phyloP scores from a whole-genome alignment of 2,329 filamentous ascomycete genomes.

The Ophiobolus disseminans region DNA sequence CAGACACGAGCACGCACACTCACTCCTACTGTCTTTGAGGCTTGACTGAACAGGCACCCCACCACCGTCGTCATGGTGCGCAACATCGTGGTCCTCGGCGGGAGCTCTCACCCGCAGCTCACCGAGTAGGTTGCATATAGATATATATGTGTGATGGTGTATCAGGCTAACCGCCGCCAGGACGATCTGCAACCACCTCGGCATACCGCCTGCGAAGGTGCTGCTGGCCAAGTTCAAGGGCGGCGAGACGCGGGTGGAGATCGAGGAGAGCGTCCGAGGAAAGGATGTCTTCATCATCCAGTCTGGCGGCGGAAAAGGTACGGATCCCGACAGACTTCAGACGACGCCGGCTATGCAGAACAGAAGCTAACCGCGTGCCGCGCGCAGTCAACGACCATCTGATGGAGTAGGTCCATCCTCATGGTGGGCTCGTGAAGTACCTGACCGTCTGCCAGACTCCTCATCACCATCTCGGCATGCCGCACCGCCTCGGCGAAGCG shows the following conservation, averaged over 20 bases:
- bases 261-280: constrained; percentile 92
- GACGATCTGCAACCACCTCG: constrained; percentile 85
- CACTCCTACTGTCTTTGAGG: constrained; percentile 5
- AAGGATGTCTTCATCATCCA: constrained; percentile 99
- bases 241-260: constrained; percentile 93
- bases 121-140: constrained; percentile 61
- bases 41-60: constrained; percentile 1
- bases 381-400: constrained; percentile 85
- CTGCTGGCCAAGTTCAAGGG: constrained; percentile 92
- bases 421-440: constrained; percentile 29
- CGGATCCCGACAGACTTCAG: neutral
- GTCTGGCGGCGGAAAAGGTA: constrained; percentile 77
- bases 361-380: constrained; percentile 19
- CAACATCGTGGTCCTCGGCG: constrained; percentile 92
- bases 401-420: constrained; percentile 67
- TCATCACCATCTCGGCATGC: constrained; percentile 98
- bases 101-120: constrained; percentile 88
- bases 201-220: constrained; percentile 83
- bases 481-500: constrained; percentile 90
- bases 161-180: constrained; percentile 21
- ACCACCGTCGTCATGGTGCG: constrained; percentile 72
- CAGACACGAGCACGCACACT: constrained; percentile 9
- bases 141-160: neutral
- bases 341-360: too few relatives aligned
- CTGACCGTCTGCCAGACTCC: constrained; percentile 59